Evolutionary conservation across 1,139 yeast species (phyloP), one percentile per base, ranked within the genome.

Genomic region (Pichia sp.): DNA sequence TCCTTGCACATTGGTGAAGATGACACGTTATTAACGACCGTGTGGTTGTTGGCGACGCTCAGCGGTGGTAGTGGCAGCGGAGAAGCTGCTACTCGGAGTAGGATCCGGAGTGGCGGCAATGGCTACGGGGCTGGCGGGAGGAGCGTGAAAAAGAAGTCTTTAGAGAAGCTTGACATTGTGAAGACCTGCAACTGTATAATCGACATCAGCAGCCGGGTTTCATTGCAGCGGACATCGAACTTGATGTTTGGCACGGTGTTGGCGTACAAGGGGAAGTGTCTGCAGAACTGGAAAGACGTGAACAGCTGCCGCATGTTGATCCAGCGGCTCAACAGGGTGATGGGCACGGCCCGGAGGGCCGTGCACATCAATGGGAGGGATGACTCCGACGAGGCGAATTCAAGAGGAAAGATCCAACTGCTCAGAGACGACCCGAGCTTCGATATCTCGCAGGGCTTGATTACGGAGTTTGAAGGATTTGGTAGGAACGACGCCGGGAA

Each of bases 161-260:
- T 79, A 10, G 62, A 72, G 18, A 61, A 67, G 1, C 65, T 76
- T 0, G 75, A 80, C 2, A 78, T 81, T 28, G 82, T 83, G 0
- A 62, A 67, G 9, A 69, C 76, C 0, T 79, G 85, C 58, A 56
- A 58, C 1, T 66, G 66, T 5, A 66, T 78, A 42, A 61, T 66
- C 6, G 52, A 60, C 2, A 63, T 70, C 1, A 57, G 62, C 2
- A 53, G 62, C 1, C 64, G 70, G 0, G 59, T 70, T 22, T 70
- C 75, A 1, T 70, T 82, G 26, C 64, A 84, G 36, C 68, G 74
- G 26, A 69, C 76, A 0, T 79, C 87, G 0, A 76, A 70, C 51
- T 64, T 84, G 23, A 64, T 84, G 55, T 75, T 78, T 58, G 90
- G 90, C 0, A 73, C 82, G 2, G 71, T 85, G 0, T 62, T 83